Conservation (phyloP, 352 stramenopile species). For the Phytophthora citrophthora region DNA sequence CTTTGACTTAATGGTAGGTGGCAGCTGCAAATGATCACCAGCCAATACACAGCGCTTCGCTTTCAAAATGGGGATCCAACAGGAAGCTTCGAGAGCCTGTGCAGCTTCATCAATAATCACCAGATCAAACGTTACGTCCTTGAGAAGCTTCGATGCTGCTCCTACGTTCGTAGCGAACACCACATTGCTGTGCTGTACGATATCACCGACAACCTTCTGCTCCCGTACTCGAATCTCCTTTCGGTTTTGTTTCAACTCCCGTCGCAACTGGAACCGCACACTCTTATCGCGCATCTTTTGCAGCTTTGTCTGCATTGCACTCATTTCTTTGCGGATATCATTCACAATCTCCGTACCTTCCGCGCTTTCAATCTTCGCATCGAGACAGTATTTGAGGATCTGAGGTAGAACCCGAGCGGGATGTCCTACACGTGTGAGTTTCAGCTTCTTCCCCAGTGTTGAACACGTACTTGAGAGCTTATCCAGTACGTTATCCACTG, state of each 20-base stretch:
- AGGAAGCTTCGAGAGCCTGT: constrained; percentile 96
- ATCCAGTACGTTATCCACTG: constrained; percentile 98
- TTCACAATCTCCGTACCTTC: constrained; percentile 97
- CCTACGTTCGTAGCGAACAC: constrained; percentile 97
- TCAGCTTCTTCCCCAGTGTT: constrained; percentile 39
- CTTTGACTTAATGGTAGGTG: constrained; percentile 96
- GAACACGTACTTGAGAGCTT: constrained; percentile 77
- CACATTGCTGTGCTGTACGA: constrained; percentile 94
- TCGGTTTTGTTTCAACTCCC: constrained; percentile 92
- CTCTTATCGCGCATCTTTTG: constrained; percentile 66
- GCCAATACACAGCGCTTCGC: constrained; percentile 90
- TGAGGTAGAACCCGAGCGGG: constrained; percentile 92
- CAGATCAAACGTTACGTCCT: constrained; percentile 93
- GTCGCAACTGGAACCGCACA: constrained; percentile 51
- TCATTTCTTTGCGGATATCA: constrained; percentile 94
- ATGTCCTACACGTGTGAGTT: constrained; percentile 91
- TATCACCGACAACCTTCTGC: constrained; percentile 91
- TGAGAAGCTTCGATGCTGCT: constrained; percentile 91
- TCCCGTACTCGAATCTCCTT: constrained; percentile 95
- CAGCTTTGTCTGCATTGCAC: constrained; percentile 58
- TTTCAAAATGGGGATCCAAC: constrained; percentile 97
- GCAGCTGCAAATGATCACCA: constrained; percentile 97
- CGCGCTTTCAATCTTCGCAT: constrained; percentile 90
- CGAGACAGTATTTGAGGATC: constrained; percentile 94
- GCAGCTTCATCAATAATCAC: constrained; percentile 98